Conservation (phyloP, 1,284 basidiomycete genomes). For the Veloboletus limbatus region DNA sequence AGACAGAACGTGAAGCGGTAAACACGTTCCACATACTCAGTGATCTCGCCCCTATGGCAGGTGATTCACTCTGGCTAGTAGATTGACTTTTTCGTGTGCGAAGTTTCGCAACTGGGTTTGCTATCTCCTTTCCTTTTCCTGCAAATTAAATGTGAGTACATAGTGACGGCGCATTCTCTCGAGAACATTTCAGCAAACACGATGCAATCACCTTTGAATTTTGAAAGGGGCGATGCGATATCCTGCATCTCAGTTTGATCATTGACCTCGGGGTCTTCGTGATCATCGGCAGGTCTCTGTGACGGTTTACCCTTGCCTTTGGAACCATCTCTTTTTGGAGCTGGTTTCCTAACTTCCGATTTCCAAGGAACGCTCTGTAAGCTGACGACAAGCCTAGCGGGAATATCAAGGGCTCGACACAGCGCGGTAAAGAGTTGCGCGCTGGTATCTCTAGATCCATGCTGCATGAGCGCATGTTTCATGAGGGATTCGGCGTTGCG, state of each 20-base stretch:
- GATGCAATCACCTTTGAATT: constrained; percentile 26
- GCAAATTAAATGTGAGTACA: constrained; percentile 18
- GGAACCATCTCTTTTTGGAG: too few species aligned
- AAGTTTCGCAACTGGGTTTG: constrained; percentile 51
- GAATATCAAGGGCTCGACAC: constrained; percentile 85
- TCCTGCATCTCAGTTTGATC: constrained; percentile 42
- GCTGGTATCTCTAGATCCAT: constrained; percentile 84
- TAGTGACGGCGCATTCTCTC: constrained; percentile 1
- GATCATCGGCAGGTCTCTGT: constrained; percentile 28
- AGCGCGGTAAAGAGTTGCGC: constrained; percentile 91
- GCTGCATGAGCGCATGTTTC: constrained; percentile 81
- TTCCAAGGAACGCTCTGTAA: constrained; percentile 91
- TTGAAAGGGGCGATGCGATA: constrained; percentile 29
- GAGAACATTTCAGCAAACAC: constrained; percentile 3
- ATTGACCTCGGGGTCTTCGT: constrained; percentile 8
- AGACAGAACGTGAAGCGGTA: constrained; percentile 9
- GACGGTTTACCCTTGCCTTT: constrained; percentile 38
- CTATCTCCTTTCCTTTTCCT: constrained; percentile 54
- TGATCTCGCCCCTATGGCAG: constrained; percentile 13
- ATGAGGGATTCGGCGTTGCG: constrained; percentile 81
- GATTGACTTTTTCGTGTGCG: constrained; percentile 52
- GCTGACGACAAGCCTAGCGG: constrained; percentile 85
- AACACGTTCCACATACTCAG: constrained; percentile 21
- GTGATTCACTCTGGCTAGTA: constrained; percentile 19
- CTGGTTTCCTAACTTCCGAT: constrained; percentile 49